Evolutionary conservation across 768 basidiomycete species (phyloP).

Genomic region (Tricholoma sp.): DNA sequence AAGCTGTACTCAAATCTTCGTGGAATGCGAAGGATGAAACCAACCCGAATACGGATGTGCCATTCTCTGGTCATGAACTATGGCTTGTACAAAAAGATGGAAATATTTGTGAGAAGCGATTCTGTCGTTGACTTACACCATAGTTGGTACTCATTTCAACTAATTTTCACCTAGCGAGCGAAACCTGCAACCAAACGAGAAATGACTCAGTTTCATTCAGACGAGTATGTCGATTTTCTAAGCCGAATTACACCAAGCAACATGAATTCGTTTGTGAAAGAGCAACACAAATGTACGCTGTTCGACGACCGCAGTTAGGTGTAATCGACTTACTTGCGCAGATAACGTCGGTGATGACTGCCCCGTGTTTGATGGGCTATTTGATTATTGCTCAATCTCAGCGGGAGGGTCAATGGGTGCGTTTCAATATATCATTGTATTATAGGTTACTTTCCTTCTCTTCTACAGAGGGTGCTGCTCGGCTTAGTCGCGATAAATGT

Average conservation of each 20-base stretch:
- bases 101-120: constrained; percentile 84
- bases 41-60: constrained; percentile 98
- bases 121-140: background rate
- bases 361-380: constrained; percentile 96
- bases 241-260: constrained; percentile 91
- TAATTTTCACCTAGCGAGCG: constrained; percentile 60
- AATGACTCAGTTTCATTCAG: constrained; percentile 99
- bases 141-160: background rate
- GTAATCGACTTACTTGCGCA: constrained; percentile 22
- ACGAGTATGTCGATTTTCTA: constrained; percentile 98
- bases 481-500: constrained; percentile 93
- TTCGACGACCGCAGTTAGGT: background rate
- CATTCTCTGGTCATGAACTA: constrained; percentile 99
- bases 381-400: constrained; percentile 98
- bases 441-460: constrained; percentile 1
- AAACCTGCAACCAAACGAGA: constrained; percentile 99
- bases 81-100: constrained; percentile 99
- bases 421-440: constrained; percentile 17
- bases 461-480: constrained; percentile 86
- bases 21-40: constrained; percentile 71
- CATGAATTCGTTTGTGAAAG: constrained; percentile 89
- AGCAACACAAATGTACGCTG: constrained; percentile 88
- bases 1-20: constrained; percentile 13
- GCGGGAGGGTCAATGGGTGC: constrained; percentile 99
- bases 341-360: constrained; percentile 99